Evolutionary conservation across 768 basidiomycete genomes (phyloP), one percentile per base, ranked within the genome.

Genomic region (Boletellus sp.): DNA sequence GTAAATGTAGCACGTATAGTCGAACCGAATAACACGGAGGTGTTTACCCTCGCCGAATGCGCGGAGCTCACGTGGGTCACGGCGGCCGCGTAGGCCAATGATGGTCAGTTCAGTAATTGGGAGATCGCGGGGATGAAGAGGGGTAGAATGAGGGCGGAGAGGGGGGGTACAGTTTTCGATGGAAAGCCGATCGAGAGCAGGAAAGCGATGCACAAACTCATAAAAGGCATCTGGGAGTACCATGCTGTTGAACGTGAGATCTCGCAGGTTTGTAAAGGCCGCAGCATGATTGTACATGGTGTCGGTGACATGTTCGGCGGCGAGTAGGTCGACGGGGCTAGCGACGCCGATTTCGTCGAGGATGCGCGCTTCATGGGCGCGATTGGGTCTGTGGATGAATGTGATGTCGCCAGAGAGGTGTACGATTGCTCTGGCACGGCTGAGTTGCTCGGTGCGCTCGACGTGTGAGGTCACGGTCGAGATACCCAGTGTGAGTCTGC

Each of bases 31-130:
- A n/a, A 65, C 62, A 13, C 66, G 70, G 17, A 78, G 66, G 3
- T 65, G 63, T 11, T 61, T 56, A 0, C 67, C 74, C 31, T 68
- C 65, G 19, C 67, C 71, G 34, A 77, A 70, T 4, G 63, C 64
- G 11, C 64, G 64, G 2, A 66, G 48, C 23, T 61, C 63, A 5
- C 59, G 58, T 10, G 51, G 47, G 13, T 61, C 64, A 43, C 57
- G 48, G 32, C 56, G 54, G 33, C 68, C 68, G 45, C 69, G 70
- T 10, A 72, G 54, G 47, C 69, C 70, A 45, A 70, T 37, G 44
- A 78, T 59, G 16, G 70, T 71, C 24, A 78, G 71, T 17, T 74
- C 67, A 1, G 68, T 75, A 51, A 78, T 71, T 11, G 74, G 73
- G 15, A 77, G 69, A 17, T 60, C 55, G n/a, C 65, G 55, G 6